Evolutionary conservation across 768 basidiomycete genomes (phyloP).

Genomic region (Phanerochaete carnosa): DNA sequence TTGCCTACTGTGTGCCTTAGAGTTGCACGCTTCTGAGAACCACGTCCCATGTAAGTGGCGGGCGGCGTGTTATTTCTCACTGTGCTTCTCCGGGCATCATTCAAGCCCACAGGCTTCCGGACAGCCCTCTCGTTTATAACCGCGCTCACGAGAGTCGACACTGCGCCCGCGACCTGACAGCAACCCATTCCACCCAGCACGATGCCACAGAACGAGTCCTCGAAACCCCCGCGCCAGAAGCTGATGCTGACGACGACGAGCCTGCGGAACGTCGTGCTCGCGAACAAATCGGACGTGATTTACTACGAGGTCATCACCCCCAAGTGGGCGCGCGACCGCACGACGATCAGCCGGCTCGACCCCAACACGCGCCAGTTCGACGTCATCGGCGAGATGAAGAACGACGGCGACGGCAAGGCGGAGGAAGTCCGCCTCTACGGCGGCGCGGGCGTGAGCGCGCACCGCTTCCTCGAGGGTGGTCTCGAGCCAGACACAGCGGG

Average conservation of each 20-base stretch:
- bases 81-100: slow-evolving; percentile 1
- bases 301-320: slow-evolving; percentile 41
- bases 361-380: slow-evolving; percentile 27
- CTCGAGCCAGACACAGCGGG: not conserved
- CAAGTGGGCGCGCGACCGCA: slow-evolving; percentile 32
- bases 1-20: not conserved
- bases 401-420: slow-evolving; percentile 26
- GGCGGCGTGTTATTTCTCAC: slow-evolving; percentile 2
- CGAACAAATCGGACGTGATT: slow-evolving; percentile 34
- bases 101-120: not conserved
- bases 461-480: slow-evolving; percentile 29
- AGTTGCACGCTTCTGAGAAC: not conserved
- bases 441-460: slow-evolving; percentile 22
- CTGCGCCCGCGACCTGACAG: not conserved
- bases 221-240: slow-evolving; percentile 17
- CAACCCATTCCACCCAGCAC: not conserved
- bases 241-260: slow-evolving; percentile 37
- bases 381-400: slow-evolving; percentile 30
- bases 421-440: slow-evolving; percentile 29
- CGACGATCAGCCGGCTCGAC: slow-evolving; percentile 33
- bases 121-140: not conserved
- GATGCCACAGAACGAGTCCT: slow-evolving; percentile 3
- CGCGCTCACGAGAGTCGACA: not conserved
- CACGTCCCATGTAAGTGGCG: not conserved
- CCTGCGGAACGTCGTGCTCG: slow-evolving; percentile 34